A percentile compares a stretch with the other conserved stretches of the same genome.
Evolutionary conservation across 2,329 filamentous ascomycete species (phyloP).

Genomic region (Nigrograna mackinnonii): DNA sequence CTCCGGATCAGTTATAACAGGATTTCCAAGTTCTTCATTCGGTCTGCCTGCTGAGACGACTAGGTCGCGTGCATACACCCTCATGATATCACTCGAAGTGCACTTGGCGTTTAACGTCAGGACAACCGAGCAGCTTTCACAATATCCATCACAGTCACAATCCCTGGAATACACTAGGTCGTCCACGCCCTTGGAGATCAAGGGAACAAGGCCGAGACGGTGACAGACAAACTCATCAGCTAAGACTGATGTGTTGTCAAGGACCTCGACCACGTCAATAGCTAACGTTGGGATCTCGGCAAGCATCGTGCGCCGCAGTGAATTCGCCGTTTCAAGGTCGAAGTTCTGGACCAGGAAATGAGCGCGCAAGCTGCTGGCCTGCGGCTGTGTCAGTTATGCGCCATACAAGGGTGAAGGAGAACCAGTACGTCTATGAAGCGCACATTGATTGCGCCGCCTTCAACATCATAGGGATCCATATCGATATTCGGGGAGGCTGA

Average conservation of each 20-base stretch:
- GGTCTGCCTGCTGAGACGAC: conserved; percentile 70
- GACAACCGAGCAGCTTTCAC: conserved; percentile 86
- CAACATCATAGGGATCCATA: conserved; percentile 56
- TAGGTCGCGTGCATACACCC: conserved; percentile 89
- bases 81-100: conserved; percentile 84
- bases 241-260: conserved; percentile 91
- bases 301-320: conserved; percentile 85
- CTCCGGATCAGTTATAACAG: conserved; percentile 82
- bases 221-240: conserved; percentile 96
- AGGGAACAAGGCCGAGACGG: conserved; percentile 85
- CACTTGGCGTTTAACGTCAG: conserved; percentile 85
- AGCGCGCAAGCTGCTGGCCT: conserved; percentile 81
- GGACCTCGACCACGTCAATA: conserved; percentile 91
- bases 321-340: conserved; percentile 90
- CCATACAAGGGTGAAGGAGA: conserved; percentile 8
- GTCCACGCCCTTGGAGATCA: conserved; percentile 82
- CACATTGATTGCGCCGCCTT: conserved; percentile 46
- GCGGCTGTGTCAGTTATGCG: conserved; percentile 21
- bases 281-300: conserved; percentile 94
- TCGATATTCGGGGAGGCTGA: conserved; percentile 17
- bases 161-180: conserved; percentile 85
- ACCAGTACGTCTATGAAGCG: conserved; percentile 42
- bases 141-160: conserved; percentile 96
- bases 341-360: conserved; percentile 91
- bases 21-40: conserved; percentile 76